These are phyloP conservation scores for Colletotrichum sp. DNA, from an alignment of 2,329 filamentous ascomycete species.

Conservation along the genomic window DNA sequence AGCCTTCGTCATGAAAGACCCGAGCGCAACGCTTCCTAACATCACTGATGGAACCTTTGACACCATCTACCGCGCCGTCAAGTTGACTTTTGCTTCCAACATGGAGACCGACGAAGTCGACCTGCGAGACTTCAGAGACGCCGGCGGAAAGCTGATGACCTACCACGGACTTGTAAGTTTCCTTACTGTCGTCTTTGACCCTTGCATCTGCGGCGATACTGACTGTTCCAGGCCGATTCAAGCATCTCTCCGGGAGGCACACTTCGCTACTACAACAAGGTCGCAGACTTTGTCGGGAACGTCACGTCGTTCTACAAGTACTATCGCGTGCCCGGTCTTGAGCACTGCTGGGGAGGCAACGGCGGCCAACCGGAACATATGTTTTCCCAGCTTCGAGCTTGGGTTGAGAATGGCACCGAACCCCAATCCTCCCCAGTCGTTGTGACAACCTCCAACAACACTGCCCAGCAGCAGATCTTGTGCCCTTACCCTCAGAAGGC, in stretches of 20 bases:
- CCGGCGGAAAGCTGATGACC: conserved; percentile 43
- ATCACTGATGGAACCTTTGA: not conserved
- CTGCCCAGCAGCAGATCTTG: not conserved
- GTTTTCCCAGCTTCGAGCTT: conserved; percentile 29
- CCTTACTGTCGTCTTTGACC: accelerated
- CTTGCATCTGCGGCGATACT: not conserved
- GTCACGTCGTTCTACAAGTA: conserved; percentile 33
- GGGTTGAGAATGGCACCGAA: conserved; percentile 34
- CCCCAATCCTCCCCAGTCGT: conserved; percentile 8
- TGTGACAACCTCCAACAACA: not conserved
- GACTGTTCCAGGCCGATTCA: conserved; percentile 30
- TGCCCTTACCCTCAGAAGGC: not conserved
- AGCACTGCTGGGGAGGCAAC: conserved; percentile 32
- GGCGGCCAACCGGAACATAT: conserved; percentile 26
- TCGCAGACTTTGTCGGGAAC: conserved; percentile 16
- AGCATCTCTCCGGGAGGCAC: conserved; percentile 20
- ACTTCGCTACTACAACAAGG: conserved; percentile 31
- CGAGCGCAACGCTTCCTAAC: not conserved
- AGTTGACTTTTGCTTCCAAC: not conserved
- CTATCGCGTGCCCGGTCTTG: conserved; percentile 34
- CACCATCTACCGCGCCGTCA: not conserved
- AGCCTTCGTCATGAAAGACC: not conserved
- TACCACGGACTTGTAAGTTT: conserved; percentile 37
- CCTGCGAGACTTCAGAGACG: conserved; percentile 39
- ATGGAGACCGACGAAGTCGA: not conserved